Percentiles rank a stretch among this genome's conserved stretches.
These are phyloP conservation scores for Mycena sp. DNA, from an alignment of 1,284 basidiomycete genomes.

Conservation along the genomic window DNA sequence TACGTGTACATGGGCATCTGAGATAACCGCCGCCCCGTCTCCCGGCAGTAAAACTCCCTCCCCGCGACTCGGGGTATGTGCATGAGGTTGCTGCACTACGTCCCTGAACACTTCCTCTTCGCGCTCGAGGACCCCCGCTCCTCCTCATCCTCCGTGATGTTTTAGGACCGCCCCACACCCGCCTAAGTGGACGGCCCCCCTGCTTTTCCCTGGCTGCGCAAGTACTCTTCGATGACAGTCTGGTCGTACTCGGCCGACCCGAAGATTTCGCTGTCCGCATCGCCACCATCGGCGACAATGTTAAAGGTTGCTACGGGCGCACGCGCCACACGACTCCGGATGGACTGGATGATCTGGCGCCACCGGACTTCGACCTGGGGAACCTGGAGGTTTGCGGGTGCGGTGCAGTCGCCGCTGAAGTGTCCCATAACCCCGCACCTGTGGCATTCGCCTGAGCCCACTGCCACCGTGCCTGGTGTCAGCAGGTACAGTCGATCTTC, in stretches of 20 bases:
- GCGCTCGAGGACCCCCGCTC: constrained; percentile 9
- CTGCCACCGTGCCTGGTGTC: no score
- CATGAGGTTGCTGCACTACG: no score
- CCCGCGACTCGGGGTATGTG: not conserved
- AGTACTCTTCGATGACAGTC: not conserved
- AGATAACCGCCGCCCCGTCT: not conserved
- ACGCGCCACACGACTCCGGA: no score
- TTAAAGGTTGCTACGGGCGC: not conserved
- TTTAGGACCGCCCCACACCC: constrained; percentile 4
- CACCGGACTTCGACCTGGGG: no score
- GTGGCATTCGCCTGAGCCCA: no score
- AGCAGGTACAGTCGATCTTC: constrained; percentile 8
- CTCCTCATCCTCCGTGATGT: not conserved
- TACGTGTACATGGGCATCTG: no score
- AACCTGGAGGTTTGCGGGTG: no score
- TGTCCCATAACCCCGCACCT: no score
- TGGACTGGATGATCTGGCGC: no score
- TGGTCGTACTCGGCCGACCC: constrained; percentile 3
- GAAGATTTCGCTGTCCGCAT: not conserved
- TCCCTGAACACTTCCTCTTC: not conserved
- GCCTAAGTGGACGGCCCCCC: no score
- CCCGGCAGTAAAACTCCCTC: not conserved
- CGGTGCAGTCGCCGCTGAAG: no score
- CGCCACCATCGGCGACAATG: not conserved
- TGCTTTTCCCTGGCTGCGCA: constrained; percentile 11